These are phyloP conservation scores for Capsicum baccatum DNA, from an alignment of 257 asterid genomes.

Conservation along the genomic window DNA sequence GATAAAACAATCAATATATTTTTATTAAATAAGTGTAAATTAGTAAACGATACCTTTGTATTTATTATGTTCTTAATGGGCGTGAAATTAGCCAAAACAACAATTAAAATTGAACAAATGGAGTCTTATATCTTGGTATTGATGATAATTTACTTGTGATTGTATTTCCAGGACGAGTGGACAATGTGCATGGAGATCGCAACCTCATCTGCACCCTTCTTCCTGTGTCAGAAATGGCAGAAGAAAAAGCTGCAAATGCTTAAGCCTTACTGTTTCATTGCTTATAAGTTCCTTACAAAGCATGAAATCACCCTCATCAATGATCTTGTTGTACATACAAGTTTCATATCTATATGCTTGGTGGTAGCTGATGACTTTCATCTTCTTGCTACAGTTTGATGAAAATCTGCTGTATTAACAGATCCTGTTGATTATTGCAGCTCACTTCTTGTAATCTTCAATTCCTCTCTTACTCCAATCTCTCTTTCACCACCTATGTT, in stretches of 20 bases:
- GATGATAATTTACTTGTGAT: conserved; percentile 4
- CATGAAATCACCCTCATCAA: conserved; percentile 8
- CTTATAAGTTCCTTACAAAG: conserved; percentile 25
- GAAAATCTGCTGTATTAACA: conserved; percentile 44
- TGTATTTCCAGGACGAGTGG: conserved; percentile 74
- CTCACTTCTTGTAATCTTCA: conserved; percentile 40
- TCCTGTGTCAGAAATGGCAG: conserved; percentile 80
- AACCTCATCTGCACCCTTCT: conserved; percentile 97
- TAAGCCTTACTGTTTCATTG: conserved; percentile 41
- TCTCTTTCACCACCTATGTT: background rate
- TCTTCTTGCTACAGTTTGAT: conserved; percentile 33
- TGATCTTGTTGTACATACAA: conserved; percentile 55
- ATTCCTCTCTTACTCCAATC: conserved; percentile 20
- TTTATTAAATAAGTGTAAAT: too few relatives aligned
- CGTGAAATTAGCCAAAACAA: background rate
- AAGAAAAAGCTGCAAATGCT: conserved; percentile 84
- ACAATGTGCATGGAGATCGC: conserved; percentile 98
- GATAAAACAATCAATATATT: background rate
- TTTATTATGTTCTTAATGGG: background rate
- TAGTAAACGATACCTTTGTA: background rate
- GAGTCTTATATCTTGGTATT: background rate
- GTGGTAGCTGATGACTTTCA: conserved; percentile 42
- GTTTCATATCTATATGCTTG: conserved; percentile 40
- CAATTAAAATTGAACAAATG: background rate
- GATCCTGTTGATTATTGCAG: conserved; percentile 45